A percentile compares a stretch with the other conserved stretches of the same genome.
Evolutionary conservation across 2,329 filamentous ascomycete species (phyloP).

Genomic region (Chaetomiaceae sp.): DNA sequence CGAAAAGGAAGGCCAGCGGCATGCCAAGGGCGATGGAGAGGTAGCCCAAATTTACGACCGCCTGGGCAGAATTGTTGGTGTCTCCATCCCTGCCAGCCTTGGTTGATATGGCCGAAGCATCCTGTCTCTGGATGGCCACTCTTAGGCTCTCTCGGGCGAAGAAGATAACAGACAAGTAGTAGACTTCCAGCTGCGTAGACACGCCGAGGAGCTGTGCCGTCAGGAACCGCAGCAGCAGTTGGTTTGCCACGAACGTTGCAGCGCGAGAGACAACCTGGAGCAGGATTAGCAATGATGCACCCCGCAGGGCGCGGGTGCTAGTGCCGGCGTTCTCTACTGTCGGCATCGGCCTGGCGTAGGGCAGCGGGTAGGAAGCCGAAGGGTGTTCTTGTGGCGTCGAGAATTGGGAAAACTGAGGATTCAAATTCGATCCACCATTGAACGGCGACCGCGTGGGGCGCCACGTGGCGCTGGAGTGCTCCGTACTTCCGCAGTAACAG

Average conservation of each 20-base stretch:
- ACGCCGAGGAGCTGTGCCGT: constrained; percentile 81
- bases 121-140: constrained; percentile 82
- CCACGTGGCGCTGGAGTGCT: constrained; percentile 5
- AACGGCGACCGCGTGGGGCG: neutral
- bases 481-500: too few relatives aligned
- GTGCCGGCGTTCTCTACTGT: too few relatives aligned
- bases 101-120: constrained; percentile 31
- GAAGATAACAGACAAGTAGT: constrained; percentile 87
- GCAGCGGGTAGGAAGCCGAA: too few relatives aligned
- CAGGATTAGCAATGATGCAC: constrained; percentile 79
- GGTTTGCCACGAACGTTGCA: constrained; percentile 87
- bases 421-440: too few relatives aligned
- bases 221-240: constrained; percentile 80
- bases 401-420: too few relatives aligned
- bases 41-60: constrained; percentile 84
- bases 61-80: constrained; percentile 50
- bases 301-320: constrained; percentile 48
- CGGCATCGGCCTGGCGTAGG: constrained; percentile 1
- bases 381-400: too few relatives aligned
- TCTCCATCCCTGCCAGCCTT: constrained; percentile 21
- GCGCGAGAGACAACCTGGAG: constrained; percentile 84
- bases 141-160: constrained; percentile 89
- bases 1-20: constrained; percentile 59
- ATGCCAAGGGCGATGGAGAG: constrained; percentile 67
- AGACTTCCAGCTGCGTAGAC: constrained; percentile 86